Conservation (phyloP, 2,329 filamentous ascomycete genomes). For the Calonectria ilicicola region DNA sequence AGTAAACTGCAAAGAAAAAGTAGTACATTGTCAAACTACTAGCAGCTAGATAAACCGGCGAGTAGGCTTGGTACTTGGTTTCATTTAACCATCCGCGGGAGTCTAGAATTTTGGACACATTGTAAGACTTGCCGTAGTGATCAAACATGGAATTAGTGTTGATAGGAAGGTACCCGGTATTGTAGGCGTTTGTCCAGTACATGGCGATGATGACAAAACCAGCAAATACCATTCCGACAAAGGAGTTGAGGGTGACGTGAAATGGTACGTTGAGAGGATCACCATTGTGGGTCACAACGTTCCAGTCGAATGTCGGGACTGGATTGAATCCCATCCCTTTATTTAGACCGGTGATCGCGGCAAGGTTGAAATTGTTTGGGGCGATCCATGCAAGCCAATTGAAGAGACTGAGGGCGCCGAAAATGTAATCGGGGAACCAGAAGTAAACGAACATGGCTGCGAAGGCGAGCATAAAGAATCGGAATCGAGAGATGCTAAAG, state of each 20-base stretch:
- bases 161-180: conserved; percentile 60
- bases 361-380: conserved; percentile 55
- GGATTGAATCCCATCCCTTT: conserved; percentile 61
- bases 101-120: conserved; percentile 58
- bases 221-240: conserved; percentile 49
- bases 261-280: conserved; percentile 50
- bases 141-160: conserved; percentile 60
- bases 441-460: conserved; percentile 39
- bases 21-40: conserved; percentile 13
- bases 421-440: conserved; percentile 39
- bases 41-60: conserved; percentile 46
- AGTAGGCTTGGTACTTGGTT: conserved; percentile 51
- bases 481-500: conserved; percentile 35
- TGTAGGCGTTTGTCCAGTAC: conserved; percentile 58
- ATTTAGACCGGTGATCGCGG: conserved; percentile 56
- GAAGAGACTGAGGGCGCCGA: conserved; percentile 50
- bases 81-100: conserved; percentile 46
- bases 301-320: conserved; percentile 64
- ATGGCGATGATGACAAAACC: conserved; percentile 56
- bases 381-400: conserved; percentile 69
- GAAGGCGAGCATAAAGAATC: conserved; percentile 35
- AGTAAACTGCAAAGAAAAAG: conserved; percentile 44
- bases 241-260: conserved; percentile 52
- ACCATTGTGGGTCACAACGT: conserved; percentile 42
- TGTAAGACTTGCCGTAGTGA: conserved; percentile 56